A percentile compares a stretch with the other conserved stretches of the same genome.
These are phyloP conservation scores for Physaria fendleri DNA, from an alignment of 345 rosid genomes.

Conservation along the genomic window DNA sequence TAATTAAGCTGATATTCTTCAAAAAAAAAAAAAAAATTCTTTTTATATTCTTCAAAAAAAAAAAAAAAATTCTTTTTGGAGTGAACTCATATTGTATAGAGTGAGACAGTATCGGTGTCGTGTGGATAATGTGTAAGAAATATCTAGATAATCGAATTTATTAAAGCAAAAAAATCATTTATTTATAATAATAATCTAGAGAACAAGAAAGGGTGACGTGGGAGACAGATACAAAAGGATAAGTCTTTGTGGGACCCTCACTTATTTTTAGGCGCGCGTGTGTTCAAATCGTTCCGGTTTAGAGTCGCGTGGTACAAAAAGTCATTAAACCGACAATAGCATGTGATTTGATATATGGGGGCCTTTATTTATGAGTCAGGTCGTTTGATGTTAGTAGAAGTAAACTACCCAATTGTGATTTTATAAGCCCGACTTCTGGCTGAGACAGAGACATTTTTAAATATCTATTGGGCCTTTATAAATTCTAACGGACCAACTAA, in stretches of 20 bases:
- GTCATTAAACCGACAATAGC: not conserved
- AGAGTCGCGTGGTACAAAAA: not conserved
- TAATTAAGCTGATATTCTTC: no score
- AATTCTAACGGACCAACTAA: not conserved
- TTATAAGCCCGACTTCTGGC: not conserved
- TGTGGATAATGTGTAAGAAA: no score
- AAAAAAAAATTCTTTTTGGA: no score
- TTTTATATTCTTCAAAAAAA: no score
- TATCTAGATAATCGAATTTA: not conserved
- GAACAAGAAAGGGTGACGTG: slow-evolving; percentile 20
- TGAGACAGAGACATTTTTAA: not conserved
- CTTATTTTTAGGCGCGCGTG: not conserved
- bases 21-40: no score
- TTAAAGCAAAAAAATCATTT: not conserved
- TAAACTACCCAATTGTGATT: no score
- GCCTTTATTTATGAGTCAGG: slow-evolving; percentile 4
- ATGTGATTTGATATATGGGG: slow-evolving; percentile 16
- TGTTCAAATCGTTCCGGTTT: not conserved
- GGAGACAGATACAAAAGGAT: slow-evolving; percentile 17
- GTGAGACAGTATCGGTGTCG: not conserved
- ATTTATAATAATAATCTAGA: not conserved
- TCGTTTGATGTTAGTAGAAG: not conserved
- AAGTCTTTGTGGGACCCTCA: not conserved
- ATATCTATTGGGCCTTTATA: not conserved
- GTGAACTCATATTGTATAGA: not conserved